These are phyloP conservation scores for Xylaria palmicola DNA, from an alignment of 495 filamentous ascomycete genomes.

Conservation along the genomic window DNA sequence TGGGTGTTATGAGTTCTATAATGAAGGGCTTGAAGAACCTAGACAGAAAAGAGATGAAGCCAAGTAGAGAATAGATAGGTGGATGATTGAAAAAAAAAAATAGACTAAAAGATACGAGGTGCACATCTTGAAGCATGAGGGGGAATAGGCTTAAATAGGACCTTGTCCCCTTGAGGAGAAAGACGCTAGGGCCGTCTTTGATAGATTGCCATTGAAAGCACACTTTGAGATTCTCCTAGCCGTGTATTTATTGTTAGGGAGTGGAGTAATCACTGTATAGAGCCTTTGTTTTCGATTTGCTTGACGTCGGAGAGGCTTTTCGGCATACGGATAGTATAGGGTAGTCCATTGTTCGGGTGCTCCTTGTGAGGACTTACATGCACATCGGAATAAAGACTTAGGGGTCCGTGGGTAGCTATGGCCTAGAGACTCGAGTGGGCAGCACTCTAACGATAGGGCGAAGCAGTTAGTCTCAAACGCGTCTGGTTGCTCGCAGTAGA, in stretches of 20 bases:
- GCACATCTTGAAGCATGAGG: too few species aligned
- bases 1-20: background rate
- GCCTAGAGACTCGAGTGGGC: background rate
- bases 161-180: background rate
- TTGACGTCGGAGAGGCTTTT: background rate
- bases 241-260: background rate
- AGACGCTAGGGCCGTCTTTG: background rate
- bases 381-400: background rate
- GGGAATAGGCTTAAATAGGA: background rate
- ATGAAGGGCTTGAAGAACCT: background rate
- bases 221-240: background rate
- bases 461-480: background rate
- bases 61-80: background rate
- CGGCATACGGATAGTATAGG: background rate
- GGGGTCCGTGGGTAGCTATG: background rate
- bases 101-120: background rate
- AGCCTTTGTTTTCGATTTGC: background rate
- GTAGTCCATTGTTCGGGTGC: background rate
- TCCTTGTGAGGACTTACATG: background rate
- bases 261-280: background rate
- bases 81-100: background rate
- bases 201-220: background rate
- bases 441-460: background rate
- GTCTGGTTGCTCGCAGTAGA: background rate
- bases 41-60: background rate